Conservation (phyloP, 257 asterid species). For the Capsicum pubescens region DNA sequence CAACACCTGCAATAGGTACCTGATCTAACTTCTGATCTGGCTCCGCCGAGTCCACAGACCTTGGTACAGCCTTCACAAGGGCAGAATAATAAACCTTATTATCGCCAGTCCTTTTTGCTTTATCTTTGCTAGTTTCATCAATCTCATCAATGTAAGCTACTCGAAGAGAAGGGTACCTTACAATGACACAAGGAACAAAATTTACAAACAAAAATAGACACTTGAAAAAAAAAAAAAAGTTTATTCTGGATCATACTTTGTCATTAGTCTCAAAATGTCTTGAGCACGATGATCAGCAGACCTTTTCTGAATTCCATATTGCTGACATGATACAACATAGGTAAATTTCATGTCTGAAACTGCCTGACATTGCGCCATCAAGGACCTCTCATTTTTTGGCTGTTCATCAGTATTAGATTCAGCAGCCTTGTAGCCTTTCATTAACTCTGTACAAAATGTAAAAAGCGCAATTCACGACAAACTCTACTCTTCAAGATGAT, state of each 20-base stretch:
- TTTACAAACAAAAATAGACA: conserved; percentile 29
- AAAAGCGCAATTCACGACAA: conserved; percentile 26
- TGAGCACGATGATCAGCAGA: conserved; percentile 80
- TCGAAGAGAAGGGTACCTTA: conserved; percentile 96
- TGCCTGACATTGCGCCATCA: conserved; percentile 84
- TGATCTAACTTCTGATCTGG: conserved; percentile 92
- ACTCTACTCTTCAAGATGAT: conserved; percentile 16
- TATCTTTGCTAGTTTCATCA: conserved; percentile 69
- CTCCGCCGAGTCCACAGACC: conserved; percentile 86
- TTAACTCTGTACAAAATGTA: conserved; percentile 61
- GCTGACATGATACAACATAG: conserved; percentile 94
- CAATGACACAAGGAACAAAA: conserved; percentile 38
- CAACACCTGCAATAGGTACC: conserved; percentile 47
- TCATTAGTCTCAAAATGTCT: conserved; percentile 92
- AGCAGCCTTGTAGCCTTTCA: conserved; percentile 93
- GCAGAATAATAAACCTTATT: conserved; percentile 95
- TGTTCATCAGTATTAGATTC: conserved; percentile 72
- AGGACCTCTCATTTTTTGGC: conserved; percentile 66
- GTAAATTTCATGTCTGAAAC: conserved; percentile 95
- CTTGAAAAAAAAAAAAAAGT: not conserved
- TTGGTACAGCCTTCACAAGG: conserved; percentile 91
- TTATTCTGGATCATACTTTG: conserved; percentile 55
- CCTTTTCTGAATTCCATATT: conserved; percentile 87
- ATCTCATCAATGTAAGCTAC: conserved; percentile 97
- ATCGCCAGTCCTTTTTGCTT: conserved; percentile 63